phyloP scores from a whole-genome alignment of 164 flowering plant genomes.

The Pachysandra terminalis region DNA sequence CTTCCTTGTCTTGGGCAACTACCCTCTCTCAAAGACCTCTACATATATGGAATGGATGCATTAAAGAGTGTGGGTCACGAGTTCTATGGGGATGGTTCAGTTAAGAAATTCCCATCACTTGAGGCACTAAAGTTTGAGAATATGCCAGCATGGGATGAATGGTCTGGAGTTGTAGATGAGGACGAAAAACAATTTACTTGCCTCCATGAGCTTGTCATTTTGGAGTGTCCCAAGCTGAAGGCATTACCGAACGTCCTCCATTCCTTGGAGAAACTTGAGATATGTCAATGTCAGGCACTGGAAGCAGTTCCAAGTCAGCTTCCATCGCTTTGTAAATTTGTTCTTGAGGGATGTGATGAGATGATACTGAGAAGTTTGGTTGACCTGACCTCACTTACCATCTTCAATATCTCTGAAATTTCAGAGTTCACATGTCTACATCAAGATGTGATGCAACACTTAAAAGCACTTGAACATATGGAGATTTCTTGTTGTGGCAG shows the following conservation, averaged over 20 bases:
- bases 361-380: neutral
- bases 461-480: neutral
- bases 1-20: constrained; percentile 22
- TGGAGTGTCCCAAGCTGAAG: neutral
- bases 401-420: neutral
- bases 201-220: neutral
- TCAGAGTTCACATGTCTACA: neutral
- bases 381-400: neutral
- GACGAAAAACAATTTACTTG: neutral
- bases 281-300: constrained; percentile 7
- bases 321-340: constrained; percentile 5
- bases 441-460: neutral
- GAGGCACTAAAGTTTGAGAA: neutral
- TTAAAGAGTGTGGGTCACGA: constrained; percentile 12
- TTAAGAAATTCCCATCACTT: constrained; percentile 7
- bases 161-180: neutral
- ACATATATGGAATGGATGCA: neutral
- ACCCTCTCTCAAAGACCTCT: constrained; percentile 12
- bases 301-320: constrained; percentile 1
- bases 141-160: constrained; percentile 8
- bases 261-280: constrained; percentile 5
- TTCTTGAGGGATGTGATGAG: neutral
- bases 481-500: constrained; percentile 1
- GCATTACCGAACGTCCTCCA: neutral
- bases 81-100: constrained; percentile 13